These are phyloP conservation scores for Akebia trifoliata DNA, from an alignment of 164 flowering plant species.

Conservation along the genomic window DNA sequence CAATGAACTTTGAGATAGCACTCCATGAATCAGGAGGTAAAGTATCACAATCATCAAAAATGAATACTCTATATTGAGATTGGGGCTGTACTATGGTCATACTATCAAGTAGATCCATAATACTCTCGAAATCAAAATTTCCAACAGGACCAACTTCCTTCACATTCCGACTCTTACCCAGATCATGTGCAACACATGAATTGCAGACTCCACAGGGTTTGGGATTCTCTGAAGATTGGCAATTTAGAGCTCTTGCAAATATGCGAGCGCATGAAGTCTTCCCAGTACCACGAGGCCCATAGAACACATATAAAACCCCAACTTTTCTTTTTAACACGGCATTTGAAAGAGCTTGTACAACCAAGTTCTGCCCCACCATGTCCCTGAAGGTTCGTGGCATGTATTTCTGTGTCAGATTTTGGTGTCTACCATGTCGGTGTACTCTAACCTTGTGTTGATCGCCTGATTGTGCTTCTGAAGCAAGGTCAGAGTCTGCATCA, in stretches of 20 bases:
- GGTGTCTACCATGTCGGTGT: slow-evolving; percentile 48
- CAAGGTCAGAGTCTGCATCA: slow-evolving; percentile 64
- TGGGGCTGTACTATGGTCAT: slow-evolving; percentile 46
- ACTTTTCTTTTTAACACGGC: slow-evolving; percentile 68
- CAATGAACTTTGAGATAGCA: slow-evolving; percentile 89
- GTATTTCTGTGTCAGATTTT: slow-evolving; percentile 79
- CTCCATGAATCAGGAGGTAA: slow-evolving; percentile 84
- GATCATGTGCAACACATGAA: slow-evolving; percentile 74
- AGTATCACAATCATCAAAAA: slow-evolving; percentile 92
- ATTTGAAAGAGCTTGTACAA: slow-evolving; percentile 88
- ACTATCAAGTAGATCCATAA: slow-evolving; percentile 67
- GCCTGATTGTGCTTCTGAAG: slow-evolving; percentile 69
- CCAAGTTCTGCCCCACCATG: slow-evolving; percentile 87
- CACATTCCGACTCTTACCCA: slow-evolving; percentile 63
- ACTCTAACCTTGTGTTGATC: slow-evolving; percentile 30
- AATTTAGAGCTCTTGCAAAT: slow-evolving; percentile 85
- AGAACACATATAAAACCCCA: slow-evolving; percentile 79
- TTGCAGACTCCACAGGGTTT: slow-evolving; percentile 87
- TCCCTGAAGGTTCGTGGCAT: slow-evolving; percentile 87
- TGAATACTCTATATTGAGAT: slow-evolving; percentile 66
- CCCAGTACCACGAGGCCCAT: slow-evolving; percentile 98
- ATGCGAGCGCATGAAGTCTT: slow-evolving; percentile 95
- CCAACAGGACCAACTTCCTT: slow-evolving; percentile 83
- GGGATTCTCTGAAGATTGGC: slow-evolving; percentile 65
- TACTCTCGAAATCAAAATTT: slow-evolving; percentile 63